Evolutionary conservation across 1,139 yeast species (phyloP), one percentile per base, ranked within the genome.

Genomic region (Lodderomyces parapsilosis): DNA sequence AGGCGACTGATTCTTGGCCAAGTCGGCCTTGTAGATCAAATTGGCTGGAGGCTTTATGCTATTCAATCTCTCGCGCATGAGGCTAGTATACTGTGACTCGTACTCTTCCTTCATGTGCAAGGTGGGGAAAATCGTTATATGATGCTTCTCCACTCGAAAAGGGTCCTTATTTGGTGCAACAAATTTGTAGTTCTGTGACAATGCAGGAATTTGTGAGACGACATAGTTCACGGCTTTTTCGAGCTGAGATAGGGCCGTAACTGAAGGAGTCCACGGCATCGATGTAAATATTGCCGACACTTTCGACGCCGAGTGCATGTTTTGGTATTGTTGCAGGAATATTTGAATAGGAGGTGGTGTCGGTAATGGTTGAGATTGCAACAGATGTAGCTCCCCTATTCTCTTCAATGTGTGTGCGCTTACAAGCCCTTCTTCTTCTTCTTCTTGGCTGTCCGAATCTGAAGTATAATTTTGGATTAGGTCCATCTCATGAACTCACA

Each of bases 261-360:
- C 17, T 10, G 44, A 35, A 11, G 50, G 47, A 9, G 37, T 45
- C 54, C 53, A 50, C 14, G 43, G 36, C 17, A 50, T 27, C n/a
- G 38, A 43, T 2, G 44, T 19, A 38, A 39, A 46, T 15, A 46
- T 15, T 9, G 31, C 13, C 8, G 47, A 10, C 5, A 25, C n/a
- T n/a, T 20, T 11, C 25, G 34, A 22, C 18, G 31, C 37, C 7
- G 19, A 13, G 24, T 19, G 33, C 40, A 41, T 38, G n/a, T 43
- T 40, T 36, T 43, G 42, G 25, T 43, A 35, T 36, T 43, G 41
- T 22, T 45, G 50, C 52, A 50, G 53, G 31, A 39, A 50, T 11
- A 49, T 44, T 19, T 34, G 38, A 31, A 48, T 38, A 11, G 35
- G 36, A 6, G 44, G 44, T 10, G 43, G 25, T 41, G n/a, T 24